Base-by-base conservation (phyloP, 1,139 yeast genomes). In the Taphrina flavorubra region DNA sequence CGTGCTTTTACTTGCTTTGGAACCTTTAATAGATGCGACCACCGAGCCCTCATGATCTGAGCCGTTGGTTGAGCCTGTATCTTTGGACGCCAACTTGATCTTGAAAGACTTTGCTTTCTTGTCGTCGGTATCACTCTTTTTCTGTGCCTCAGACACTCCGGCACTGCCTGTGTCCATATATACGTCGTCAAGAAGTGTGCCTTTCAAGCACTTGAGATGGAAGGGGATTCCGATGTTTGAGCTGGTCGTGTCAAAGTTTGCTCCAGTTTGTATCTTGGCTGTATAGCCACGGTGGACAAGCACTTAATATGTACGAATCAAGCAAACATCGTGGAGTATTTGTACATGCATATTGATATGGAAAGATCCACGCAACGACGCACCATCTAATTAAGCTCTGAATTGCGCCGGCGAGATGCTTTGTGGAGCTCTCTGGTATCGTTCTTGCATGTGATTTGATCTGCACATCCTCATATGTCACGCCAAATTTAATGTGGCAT, bases 31-130 rank as follows among this genome's bases (percentile, higher is more conserved):
- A 20, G 56, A 20, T 11, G 57, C 20, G n/a, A 39, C 47, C 14
- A 31, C 53, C 6, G 62, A 44, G n/a, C 62, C 62, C 18, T 58
- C 62, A 18, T 58, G 62, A 31, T 58, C 62, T 13, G 62, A 46
- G 20, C 62, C 62, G 46, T 42, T 42, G 14, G 53, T 16, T 20
- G 51, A 46, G 8, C 51, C 20, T 20, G 51, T 14, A 40, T 58
- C 62, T 31, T 44, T 44, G 1, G 53, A 14, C 6, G 40, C 44
- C 20, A 37, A 34, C 25, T 58, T 58, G 40, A 58, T 44, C 31
- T 58, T 58, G 14, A 46, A 58, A 7, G 62, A 44, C 25, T 44
- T 58, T 6, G 16, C 20, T 18, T 44, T 42, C 25, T 58, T 58
- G 18, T 58, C 62, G 16, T 44, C 46, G 11, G n/a, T 13, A 6